Evolutionary conservation across 768 basidiomycete species (phyloP).

Genomic region (Lactarius deliciosus): DNA sequence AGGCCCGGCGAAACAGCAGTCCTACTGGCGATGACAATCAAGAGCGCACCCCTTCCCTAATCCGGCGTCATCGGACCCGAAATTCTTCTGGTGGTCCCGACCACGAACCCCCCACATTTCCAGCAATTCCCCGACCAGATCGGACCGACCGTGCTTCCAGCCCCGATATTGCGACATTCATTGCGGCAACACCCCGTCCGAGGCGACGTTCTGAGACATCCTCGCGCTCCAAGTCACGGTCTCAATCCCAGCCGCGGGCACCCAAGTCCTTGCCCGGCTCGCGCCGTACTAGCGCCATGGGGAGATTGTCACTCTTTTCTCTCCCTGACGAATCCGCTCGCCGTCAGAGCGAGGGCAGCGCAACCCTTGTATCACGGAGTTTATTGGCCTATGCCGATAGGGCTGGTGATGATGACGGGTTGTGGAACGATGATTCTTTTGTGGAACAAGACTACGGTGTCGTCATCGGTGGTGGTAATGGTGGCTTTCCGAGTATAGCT

Average conservation of each 20-base stretch:
- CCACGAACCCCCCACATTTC: constrained; percentile 11
- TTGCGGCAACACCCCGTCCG: constrained; percentile 37
- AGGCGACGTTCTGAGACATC: constrained; percentile 32
- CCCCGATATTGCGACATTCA: constrained; percentile 37
- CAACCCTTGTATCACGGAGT: constrained; percentile 25
- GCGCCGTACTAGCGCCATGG: constrained; percentile 28
- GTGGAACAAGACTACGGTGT: constrained; percentile 35
- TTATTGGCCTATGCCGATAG: constrained; percentile 27
- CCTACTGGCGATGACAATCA: neutral
- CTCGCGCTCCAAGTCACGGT: constrained; percentile 32
- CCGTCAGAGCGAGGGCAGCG: constrained; percentile 30
- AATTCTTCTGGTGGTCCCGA: neutral
- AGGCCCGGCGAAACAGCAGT: constrained; percentile 7
- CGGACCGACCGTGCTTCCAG: constrained; percentile 31
- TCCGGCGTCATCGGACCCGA: constrained; percentile 12
- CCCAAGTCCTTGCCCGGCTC: constrained; percentile 26
- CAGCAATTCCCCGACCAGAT: neutral
- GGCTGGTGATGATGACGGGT: constrained; percentile 15
- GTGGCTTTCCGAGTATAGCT: constrained; percentile 30
- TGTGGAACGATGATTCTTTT: constrained; percentile 35
- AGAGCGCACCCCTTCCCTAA: constrained; percentile 5
- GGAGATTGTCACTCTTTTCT: constrained; percentile 21
- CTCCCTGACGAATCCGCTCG: constrained; percentile 21
- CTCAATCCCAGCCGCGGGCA: constrained; percentile 25
- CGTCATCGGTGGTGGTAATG: constrained; percentile 31